Conservation (phyloP, 2,329 filamentous ascomycete genomes). For the Albifimbria verrucaria region DNA sequence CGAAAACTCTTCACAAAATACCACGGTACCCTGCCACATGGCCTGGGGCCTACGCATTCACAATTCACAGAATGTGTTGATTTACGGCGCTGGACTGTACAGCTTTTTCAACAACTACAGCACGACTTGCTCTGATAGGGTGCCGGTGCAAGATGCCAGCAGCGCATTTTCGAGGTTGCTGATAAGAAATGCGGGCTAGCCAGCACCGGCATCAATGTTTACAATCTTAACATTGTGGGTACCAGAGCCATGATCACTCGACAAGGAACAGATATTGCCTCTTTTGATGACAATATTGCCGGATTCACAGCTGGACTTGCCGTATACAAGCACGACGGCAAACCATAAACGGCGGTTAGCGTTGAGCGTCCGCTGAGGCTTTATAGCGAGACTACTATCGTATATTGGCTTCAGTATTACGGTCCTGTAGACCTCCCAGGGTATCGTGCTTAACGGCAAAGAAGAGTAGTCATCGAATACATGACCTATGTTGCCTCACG, state of each 20-base stretch:
- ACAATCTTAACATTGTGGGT: neutral
- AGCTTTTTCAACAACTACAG: slow-evolving; percentile 57
- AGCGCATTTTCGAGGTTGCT: neutral
- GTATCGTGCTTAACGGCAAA: too few relatives aligned
- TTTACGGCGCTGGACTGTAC: slow-evolving; percentile 61
- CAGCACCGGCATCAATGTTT: neutral
- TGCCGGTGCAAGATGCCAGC: neutral
- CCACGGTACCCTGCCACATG: slow-evolving; percentile 28
- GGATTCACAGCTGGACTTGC: neutral
- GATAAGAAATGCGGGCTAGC: neutral
- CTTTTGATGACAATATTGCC: neutral
- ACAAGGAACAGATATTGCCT: neutral
- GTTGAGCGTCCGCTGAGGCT: too few relatives aligned
- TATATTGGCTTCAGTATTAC: too few relatives aligned
- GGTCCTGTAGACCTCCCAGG: too few relatives aligned
- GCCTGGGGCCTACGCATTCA: slow-evolving; percentile 60
- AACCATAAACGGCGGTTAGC: too few relatives aligned
- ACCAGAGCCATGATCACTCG: neutral
- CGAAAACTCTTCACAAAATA: slow-evolving; percentile 9
- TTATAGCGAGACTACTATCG: too few relatives aligned
- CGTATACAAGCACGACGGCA: neutral
- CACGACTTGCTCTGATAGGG: slow-evolving; percentile 16
- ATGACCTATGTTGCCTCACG: too few relatives aligned
- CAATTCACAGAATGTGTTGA: slow-evolving; percentile 45
- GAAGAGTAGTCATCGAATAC: too few relatives aligned